These are phyloP conservation scores for Melastoma candidum DNA, from an alignment of 441 rosid species.

Conservation along the genomic window DNA sequence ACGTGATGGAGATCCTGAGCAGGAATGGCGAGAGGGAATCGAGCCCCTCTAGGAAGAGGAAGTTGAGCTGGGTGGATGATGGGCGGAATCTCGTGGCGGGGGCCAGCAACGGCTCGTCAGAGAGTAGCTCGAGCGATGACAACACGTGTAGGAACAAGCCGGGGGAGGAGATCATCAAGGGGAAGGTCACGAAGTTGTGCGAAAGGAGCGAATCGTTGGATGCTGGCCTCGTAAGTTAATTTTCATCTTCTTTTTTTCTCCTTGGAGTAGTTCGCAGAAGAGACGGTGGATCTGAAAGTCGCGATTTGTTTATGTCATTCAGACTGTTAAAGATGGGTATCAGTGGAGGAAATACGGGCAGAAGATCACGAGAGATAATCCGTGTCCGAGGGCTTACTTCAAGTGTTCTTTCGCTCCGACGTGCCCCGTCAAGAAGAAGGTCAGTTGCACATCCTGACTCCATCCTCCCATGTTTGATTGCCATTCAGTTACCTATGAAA, in stretches of 20 bases:
- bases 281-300: not conserved
- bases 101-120: not conserved
- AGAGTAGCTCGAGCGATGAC: too few species aligned
- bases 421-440: slow-evolving; percentile 11
- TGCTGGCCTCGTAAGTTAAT: slow-evolving; percentile 2
- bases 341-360: slow-evolving; percentile 9
- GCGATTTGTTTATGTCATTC: not conserved
- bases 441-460: not conserved
- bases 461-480: too few species aligned
- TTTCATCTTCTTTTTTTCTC: not conserved
- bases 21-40: not conserved
- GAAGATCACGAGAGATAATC: slow-evolving; percentile 9
- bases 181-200: not conserved
- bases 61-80: not conserved
- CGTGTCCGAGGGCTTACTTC: slow-evolving; percentile 9
- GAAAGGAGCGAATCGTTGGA: not conserved
- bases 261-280: not conserved
- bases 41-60: not conserved
- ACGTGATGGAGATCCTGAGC: not conserved
- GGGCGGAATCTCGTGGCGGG: not conserved
- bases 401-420: slow-evolving; percentile 8
- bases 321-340: slow-evolving; percentile 5
- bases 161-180: not conserved
- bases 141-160: too few species aligned
- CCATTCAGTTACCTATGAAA: not conserved